A percentile compares a stretch with the other conserved stretches of the same genome.
Conservation (phyloP, 2,329 filamentous ascomycete genomes). For the Scleromitrula shiraiana region DNA sequence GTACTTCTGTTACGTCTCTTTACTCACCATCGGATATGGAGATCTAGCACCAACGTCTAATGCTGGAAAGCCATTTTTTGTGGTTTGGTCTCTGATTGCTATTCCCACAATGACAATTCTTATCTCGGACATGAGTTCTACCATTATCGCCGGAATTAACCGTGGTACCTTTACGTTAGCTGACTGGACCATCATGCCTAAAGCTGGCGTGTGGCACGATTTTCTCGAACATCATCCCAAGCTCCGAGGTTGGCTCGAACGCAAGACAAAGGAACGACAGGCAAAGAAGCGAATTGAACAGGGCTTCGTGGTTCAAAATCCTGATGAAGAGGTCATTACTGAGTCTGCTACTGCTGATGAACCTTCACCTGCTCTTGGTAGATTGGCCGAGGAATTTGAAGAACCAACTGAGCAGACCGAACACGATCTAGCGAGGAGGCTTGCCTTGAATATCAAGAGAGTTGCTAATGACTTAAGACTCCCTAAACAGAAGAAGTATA, state of each 20-base stretch:
- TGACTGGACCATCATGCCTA: slow-evolving; percentile 59
- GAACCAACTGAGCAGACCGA: slow-evolving; percentile 30
- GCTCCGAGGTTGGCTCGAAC: slow-evolving; percentile 32
- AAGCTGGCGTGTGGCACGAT: slow-evolving; percentile 45
- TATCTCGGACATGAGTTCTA: slow-evolving; percentile 55
- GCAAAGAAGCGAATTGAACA: slow-evolving; percentile 35
- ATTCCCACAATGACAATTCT: slow-evolving; percentile 65
- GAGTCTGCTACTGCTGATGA: too few species aligned
- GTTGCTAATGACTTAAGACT: slow-evolving; percentile 46
- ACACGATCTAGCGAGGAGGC: slow-evolving; percentile 43
- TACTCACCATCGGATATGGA: slow-evolving; percentile 64
- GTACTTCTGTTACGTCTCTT: slow-evolving; percentile 62
- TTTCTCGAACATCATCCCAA: slow-evolving; percentile 42
- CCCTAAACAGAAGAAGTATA: slow-evolving; percentile 44
- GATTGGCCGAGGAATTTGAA: slow-evolving; percentile 30
- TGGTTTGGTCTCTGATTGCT: slow-evolving; percentile 61
- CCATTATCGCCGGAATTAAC: slow-evolving; percentile 55
- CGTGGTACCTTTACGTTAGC: slow-evolving; percentile 51
- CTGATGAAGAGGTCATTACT: too few species aligned
- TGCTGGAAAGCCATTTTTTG: slow-evolving; percentile 59
- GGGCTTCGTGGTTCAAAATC: slow-evolving; percentile 28
- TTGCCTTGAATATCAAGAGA: slow-evolving; percentile 48
- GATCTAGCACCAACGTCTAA: slow-evolving; percentile 58
- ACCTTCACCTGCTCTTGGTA: not conserved
- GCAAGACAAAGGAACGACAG: slow-evolving; percentile 33